phyloP scores from a whole-genome alignment of 345 rosid species.

The Laguncularia racemosa region DNA sequence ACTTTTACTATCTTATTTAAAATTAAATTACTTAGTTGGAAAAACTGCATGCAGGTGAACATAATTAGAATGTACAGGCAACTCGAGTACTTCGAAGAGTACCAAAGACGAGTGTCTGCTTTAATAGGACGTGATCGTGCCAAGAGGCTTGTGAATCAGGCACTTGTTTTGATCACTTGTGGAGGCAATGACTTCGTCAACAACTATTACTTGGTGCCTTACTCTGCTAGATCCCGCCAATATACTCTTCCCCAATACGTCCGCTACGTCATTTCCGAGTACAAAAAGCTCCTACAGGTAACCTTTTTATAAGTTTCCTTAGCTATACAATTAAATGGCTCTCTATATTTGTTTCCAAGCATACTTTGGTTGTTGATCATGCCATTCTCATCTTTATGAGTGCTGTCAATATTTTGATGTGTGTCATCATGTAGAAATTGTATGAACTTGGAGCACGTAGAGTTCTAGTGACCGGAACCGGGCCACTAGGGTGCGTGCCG shows the following conservation, averaged over 20 bases:
- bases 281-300: conserved; percentile 41
- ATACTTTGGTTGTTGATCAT: too few species aligned
- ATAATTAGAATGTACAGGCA: conserved; percentile 62
- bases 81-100: conserved; percentile 53
- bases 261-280: conserved; percentile 41
- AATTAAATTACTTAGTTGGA: too few species aligned
- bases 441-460: conserved; percentile 64
- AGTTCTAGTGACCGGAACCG: conserved; percentile 81
- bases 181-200: conserved; percentile 95
- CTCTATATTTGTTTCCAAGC: not conserved
- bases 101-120: conserved; percentile 46
- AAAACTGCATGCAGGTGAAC: conserved; percentile 36
- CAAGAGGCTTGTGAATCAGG: conserved; percentile 38
- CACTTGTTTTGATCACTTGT: conserved; percentile 55
- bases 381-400: not conserved
- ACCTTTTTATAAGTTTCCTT: too few species aligned
- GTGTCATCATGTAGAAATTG: conserved; percentile 27
- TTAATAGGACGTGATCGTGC: conserved; percentile 45
- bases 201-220: conserved; percentile 70
- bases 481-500: conserved; percentile 84
- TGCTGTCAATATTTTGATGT: not conserved
- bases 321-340: too few species aligned
- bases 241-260: conserved; percentile 43
- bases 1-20: too few species aligned
- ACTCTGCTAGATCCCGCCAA: conserved; percentile 53